A percentile compares a stretch with the other conserved stretches of the same genome.
phyloP scores from a whole-genome alignment of 164 flowering plant genomes.

The Hamamelis virginiana region DNA sequence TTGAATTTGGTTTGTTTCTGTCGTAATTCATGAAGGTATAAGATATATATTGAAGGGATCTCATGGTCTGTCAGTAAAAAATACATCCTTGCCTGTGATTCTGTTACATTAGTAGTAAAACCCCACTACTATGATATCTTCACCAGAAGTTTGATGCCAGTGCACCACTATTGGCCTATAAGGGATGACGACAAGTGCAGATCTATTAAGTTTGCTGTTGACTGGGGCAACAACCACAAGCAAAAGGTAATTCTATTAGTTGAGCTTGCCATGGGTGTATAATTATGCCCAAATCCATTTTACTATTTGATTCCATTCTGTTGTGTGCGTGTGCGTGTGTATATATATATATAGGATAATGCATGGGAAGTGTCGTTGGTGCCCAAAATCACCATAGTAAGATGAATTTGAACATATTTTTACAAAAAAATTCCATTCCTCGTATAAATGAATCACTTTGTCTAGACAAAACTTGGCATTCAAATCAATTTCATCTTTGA shows the following conservation, averaged over 20 bases:
- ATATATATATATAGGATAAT: too few relatives aligned
- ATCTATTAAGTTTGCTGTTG: constrained; percentile 65
- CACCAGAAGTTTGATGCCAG: constrained; percentile 56
- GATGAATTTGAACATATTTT: too few relatives aligned
- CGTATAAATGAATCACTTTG: too few relatives aligned
- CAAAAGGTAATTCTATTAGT: constrained; percentile 35
- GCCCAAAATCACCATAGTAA: too few relatives aligned
- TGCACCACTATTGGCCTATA: constrained; percentile 68
- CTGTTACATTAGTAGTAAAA: constrained; percentile 47
- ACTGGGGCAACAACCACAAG: constrained; percentile 62
- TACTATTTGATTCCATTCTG: too few relatives aligned
- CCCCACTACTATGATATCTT: constrained; percentile 65
- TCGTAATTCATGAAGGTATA: constrained; percentile 36
- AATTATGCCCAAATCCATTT: too few relatives aligned
- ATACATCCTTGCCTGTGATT: constrained; percentile 73
- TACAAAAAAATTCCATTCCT: too few relatives aligned
- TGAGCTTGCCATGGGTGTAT: neutral
- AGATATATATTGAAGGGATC: constrained; percentile 68
- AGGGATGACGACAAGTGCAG: constrained; percentile 52
- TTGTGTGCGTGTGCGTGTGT: too few relatives aligned
- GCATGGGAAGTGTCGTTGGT: too few relatives aligned
- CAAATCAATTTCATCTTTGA: too few relatives aligned
- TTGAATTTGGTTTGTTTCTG: neutral
- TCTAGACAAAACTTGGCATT: too few relatives aligned
- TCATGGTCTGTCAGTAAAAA: constrained; percentile 84